Evolutionary conservation across 345 rosid species (phyloP).

Genomic region (Arabidopsis arenosa): DNA sequence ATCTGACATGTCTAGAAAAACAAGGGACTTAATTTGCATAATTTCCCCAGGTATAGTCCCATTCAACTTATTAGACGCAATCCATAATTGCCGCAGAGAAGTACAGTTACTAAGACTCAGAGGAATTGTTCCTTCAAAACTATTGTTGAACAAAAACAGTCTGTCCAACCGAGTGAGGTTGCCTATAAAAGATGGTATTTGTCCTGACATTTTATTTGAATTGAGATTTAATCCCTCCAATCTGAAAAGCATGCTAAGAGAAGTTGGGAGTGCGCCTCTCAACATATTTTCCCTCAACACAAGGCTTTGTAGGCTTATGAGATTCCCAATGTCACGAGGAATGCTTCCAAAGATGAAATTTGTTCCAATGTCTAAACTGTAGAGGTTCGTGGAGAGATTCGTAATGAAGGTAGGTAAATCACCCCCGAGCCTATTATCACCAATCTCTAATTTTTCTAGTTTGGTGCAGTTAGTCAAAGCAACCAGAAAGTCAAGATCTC

Average conservation of each 20-base stretch:
- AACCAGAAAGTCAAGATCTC: slow-evolving; percentile 26
- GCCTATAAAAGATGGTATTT: slow-evolving; percentile 16
- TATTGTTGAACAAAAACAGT: not conserved
- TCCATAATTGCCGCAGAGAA: not conserved
- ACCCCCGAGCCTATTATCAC: not conserved
- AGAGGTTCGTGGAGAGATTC: not conserved
- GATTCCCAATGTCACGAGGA: slow-evolving; percentile 7
- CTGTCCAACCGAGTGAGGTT: not conserved
- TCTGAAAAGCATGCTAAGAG: not conserved
- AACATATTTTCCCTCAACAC: not conserved
- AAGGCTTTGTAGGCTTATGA: not conserved
- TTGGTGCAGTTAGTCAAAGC: slow-evolving; percentile 26
- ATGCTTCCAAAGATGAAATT: slow-evolving; percentile 23
- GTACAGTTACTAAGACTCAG: not conserved
- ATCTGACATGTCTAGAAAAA: not conserved
- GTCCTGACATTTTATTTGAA: slow-evolving; percentile 11
- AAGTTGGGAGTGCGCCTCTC: not conserved
- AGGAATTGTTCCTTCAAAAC: slow-evolving; percentile 18
- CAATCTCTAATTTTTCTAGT: not conserved
- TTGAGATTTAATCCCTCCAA: not conserved
- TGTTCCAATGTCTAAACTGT: rapidly evolving
- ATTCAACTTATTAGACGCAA: not conserved
- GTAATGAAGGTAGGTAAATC: not conserved
- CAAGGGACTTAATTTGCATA: slow-evolving; percentile 5
- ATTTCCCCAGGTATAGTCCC: slow-evolving; percentile 15